Conservation (phyloP, 2,329 filamentous ascomycete species). For the Cercospora canescens region DNA sequence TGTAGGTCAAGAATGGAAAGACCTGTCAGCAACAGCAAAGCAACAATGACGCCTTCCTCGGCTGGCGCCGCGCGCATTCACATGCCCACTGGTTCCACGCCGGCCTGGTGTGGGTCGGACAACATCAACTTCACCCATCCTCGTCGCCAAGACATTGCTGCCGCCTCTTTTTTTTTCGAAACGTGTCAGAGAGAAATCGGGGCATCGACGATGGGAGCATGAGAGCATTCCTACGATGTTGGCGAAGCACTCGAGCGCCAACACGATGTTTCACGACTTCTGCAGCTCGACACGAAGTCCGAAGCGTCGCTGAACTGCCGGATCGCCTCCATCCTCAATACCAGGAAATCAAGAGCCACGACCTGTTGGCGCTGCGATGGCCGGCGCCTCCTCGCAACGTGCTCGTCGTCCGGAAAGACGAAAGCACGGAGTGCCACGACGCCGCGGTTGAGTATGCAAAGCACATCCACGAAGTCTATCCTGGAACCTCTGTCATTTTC, state of each 20-base stretch:
- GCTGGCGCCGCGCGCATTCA: not conserved
- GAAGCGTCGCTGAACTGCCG: conserved; percentile 53
- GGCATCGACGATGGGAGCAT: conserved; percentile 32
- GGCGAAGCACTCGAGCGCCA: conserved; percentile 21
- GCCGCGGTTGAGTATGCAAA: conserved; percentile 60
- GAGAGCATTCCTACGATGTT: conserved; percentile 31
- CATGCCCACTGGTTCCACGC: not conserved
- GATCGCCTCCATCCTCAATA: conserved; percentile 63
- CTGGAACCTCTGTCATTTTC: conserved; percentile 77
- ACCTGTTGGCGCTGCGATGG: conserved; percentile 67
- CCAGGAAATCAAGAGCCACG: conserved; percentile 59
- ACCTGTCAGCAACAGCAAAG: conserved; percentile 8
- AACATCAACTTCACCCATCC: not conserved
- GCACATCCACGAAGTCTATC: conserved; percentile 78
- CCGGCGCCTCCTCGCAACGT: conserved; percentile 67
- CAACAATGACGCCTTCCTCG: conserved; percentile 6
- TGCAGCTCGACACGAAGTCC: conserved; percentile 47
- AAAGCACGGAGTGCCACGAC: conserved; percentile 55
- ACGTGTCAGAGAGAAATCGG: not conserved
- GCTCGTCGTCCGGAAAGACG: conserved; percentile 67
- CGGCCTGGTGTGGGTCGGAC: not conserved
- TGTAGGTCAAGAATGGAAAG: not conserved
- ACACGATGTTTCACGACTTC: conserved; percentile 54
- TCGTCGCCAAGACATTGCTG: not conserved
- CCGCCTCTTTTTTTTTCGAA: not conserved